Percentiles rank a stretch among this genome's conserved stretches.
phyloP scores from a whole-genome alignment of 2,329 filamentous ascomycete species.

The Aspergillus hortae region DNA sequence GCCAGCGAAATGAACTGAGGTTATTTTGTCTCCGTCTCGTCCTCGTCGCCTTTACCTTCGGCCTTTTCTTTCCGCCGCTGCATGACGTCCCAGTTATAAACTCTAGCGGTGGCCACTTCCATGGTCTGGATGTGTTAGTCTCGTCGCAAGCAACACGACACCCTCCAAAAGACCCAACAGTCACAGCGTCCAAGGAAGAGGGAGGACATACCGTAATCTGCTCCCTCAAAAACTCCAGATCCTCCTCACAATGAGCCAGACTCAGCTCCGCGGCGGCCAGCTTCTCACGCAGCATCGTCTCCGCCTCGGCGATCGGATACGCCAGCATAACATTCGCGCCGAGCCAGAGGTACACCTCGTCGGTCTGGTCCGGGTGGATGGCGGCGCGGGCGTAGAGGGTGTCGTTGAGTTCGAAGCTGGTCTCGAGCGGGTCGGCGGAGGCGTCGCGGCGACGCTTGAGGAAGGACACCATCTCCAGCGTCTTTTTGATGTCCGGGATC shows the following conservation, averaged over 20 bases:
- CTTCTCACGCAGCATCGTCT: slow-evolving; percentile 73
- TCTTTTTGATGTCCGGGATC: slow-evolving; percentile 96
- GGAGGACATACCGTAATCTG: slow-evolving; percentile 78
- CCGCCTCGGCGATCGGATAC: slow-evolving; percentile 85
- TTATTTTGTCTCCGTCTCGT: slow-evolving; percentile 33
- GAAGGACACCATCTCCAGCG: slow-evolving; percentile 85
- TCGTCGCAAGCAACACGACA: not conserved
- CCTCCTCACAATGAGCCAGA: slow-evolving; percentile 87
- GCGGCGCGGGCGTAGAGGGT: slow-evolving; percentile 88
- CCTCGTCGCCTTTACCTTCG: slow-evolving; percentile 46
- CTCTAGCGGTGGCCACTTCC: slow-evolving; percentile 90
- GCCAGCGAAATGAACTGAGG: not conserved
- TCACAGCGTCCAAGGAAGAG: not conserved
- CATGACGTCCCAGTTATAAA: slow-evolving; percentile 99
- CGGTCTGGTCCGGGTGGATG: slow-evolving; percentile 64
- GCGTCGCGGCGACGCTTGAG: slow-evolving; percentile 71
- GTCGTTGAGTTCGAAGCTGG: slow-evolving; percentile 94
- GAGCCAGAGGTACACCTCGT: slow-evolving; percentile 97
- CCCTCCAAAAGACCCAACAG: not conserved
- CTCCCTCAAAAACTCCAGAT: slow-evolving; percentile 89
- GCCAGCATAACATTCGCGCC: slow-evolving; percentile 97
- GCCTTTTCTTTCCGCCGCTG: slow-evolving; percentile 88
- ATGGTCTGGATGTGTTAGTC: slow-evolving; percentile 63
- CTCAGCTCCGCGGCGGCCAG: slow-evolving; percentile 74
- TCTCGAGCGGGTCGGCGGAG: slow-evolving; percentile 61